These are phyloP conservation scores for Sclerotinia trifoliorum DNA, from an alignment of 2,329 filamentous ascomycete species.

Conservation along the genomic window DNA sequence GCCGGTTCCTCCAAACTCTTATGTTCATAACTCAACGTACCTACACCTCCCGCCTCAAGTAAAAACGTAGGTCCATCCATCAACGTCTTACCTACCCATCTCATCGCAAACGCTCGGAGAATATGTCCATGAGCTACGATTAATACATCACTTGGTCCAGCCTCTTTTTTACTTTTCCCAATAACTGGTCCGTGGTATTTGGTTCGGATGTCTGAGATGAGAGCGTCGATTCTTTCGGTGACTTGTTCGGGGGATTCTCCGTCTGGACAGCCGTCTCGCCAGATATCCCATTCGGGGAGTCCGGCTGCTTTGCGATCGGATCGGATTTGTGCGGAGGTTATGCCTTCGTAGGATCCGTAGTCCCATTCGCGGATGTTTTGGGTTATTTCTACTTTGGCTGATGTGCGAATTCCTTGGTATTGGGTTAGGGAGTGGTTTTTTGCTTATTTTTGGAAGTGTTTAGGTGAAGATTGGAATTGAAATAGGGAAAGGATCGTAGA, in stretches of 20 bases:
- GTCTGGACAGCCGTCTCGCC: conserved; percentile 81
- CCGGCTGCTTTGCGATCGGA: conserved; percentile 48
- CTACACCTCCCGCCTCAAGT: conserved; percentile 85
- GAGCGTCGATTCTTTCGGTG: conserved; percentile 65
- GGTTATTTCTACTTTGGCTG: conserved; percentile 64
- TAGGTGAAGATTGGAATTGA: background rate
- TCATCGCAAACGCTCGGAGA: conserved; percentile 79
- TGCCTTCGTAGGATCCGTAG: conserved; percentile 83
- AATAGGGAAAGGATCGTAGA: too few species aligned
- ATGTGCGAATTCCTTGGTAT: conserved; percentile 46
- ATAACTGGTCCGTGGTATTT: conserved; percentile 61
- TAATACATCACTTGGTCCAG: conserved; percentile 59
- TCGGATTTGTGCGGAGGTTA: conserved; percentile 69
- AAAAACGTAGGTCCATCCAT: conserved; percentile 72
- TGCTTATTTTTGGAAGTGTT: background rate
- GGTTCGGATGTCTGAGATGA: conserved; percentile 73
- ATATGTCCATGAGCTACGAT: conserved; percentile 91
- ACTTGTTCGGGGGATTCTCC: conserved; percentile 72
- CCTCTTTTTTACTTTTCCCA: conserved; percentile 45
- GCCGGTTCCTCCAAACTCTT: conserved; percentile 75
- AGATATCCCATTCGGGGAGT: conserved; percentile 72
- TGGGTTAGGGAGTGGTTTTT: background rate
- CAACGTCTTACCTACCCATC: conserved; percentile 75
- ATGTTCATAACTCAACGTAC: conserved; percentile 81
- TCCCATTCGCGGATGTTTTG: conserved; percentile 71